Conservation (phyloP, 2,329 filamentous ascomycete species). For the Lecanicillium sp. region DNA sequence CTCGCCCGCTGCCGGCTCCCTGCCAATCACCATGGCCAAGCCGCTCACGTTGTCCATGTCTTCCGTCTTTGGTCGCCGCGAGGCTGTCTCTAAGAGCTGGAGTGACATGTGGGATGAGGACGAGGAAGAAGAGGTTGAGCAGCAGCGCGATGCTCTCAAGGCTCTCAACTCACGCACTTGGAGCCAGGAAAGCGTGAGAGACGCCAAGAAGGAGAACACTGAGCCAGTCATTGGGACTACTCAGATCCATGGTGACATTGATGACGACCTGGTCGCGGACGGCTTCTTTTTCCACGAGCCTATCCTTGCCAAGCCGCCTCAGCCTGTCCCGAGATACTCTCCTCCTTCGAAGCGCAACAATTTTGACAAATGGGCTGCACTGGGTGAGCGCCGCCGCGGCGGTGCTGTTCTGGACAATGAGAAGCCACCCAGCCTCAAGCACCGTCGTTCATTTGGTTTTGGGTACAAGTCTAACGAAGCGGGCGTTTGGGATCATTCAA, state of each 20-base stretch:
- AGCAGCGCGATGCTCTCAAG: slow-evolving; percentile 48
- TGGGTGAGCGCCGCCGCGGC: slow-evolving; percentile 77
- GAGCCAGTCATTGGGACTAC: slow-evolving; percentile 21
- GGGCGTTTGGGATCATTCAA: slow-evolving; percentile 43
- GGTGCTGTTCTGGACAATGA: slow-evolving; percentile 46
- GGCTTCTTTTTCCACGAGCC: slow-evolving; percentile 70
- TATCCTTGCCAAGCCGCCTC: slow-evolving; percentile 31
- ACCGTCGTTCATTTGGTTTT: slow-evolving; percentile 44
- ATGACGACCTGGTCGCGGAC: slow-evolving; percentile 61
- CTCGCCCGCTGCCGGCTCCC: slow-evolving; percentile 59
- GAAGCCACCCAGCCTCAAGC: slow-evolving; percentile 44
- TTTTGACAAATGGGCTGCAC: slow-evolving; percentile 81
- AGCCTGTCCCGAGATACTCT: slow-evolving; percentile 48
- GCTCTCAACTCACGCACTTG: slow-evolving; percentile 69
- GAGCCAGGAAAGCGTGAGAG: slow-evolving; percentile 64
- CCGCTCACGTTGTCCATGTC: slow-evolving; percentile 67
- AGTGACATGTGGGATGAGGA: slow-evolving; percentile 92
- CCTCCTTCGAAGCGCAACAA: slow-evolving; percentile 57
- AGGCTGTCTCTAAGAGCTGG: slow-evolving; percentile 94
- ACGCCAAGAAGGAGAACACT: slow-evolving; percentile 20
- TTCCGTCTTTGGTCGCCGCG: slow-evolving; percentile 72
- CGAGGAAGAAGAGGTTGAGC: slow-evolving; percentile 60
- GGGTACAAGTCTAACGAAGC: slow-evolving; percentile 43
- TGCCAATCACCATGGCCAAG: slow-evolving; percentile 75
- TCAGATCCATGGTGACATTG: slow-evolving; percentile 44